These are phyloP conservation scores for Phytophthora sp. DNA, from an alignment of 352 stramenopile species.

Conservation along the genomic window DNA sequence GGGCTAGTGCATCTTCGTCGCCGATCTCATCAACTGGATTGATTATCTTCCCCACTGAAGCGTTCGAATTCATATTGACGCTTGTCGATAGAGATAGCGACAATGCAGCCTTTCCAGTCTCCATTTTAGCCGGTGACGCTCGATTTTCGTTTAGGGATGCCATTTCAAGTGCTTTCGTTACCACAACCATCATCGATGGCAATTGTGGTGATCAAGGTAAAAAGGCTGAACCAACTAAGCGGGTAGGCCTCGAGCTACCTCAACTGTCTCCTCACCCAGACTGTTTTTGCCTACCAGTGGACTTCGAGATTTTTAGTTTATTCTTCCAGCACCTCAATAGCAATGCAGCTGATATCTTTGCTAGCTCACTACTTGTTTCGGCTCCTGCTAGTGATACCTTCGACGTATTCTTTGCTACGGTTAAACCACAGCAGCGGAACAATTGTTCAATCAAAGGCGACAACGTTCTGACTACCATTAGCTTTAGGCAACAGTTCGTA, in stretches of 20 bases:
- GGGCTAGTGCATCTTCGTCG: neutral
- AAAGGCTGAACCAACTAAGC: too few relatives aligned
- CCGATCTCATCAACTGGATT: constrained; percentile 41
- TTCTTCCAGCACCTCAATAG: constrained; percentile 41
- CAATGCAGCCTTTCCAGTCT: constrained; percentile 29
- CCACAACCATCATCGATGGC: constrained; percentile 7
- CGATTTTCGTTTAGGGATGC: constrained; percentile 66
- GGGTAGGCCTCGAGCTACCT: constrained; percentile 52
- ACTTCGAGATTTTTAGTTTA: constrained; percentile 69
- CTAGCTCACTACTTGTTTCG: constrained; percentile 26
- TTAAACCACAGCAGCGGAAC: constrained; percentile 2
- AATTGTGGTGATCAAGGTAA: too few relatives aligned
- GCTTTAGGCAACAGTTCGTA: constrained; percentile 50
- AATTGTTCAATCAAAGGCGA: neutral
- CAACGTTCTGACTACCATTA: neutral
- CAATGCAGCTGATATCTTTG: neutral
- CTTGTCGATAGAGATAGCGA: constrained; percentile 21
- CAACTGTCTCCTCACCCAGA: constrained; percentile 81
- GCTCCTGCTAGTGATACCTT: constrained; percentile 74
- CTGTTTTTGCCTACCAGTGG: constrained; percentile 82
- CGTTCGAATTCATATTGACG: constrained; percentile 56
- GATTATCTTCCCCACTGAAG: constrained; percentile 74
- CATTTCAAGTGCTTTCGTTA: constrained; percentile 66
- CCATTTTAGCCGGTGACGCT: constrained; percentile 59
- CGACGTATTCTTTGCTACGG: constrained; percentile 60